Base-by-base conservation (phyloP, 2,329 filamentous ascomycete species). In the Hypoxylon sp. region DNA sequence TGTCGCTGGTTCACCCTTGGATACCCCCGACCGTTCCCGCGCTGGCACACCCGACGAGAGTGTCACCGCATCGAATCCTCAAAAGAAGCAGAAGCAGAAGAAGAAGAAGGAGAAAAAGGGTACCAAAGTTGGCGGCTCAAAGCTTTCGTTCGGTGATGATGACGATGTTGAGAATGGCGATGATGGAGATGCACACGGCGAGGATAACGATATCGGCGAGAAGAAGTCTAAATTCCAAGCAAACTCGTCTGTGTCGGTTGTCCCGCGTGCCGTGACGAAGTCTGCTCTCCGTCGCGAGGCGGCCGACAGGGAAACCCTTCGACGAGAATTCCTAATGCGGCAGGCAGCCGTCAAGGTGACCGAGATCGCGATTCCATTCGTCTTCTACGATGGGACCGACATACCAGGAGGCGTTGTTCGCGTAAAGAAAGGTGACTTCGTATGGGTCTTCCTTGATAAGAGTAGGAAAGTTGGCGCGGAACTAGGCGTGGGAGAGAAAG, bases 351-450 rank as follows among this genome's bases (percentile, higher is more conserved):
- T 97, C 60, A 96, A 95, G 73, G 84, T 84, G 13, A 92, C 91
- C 6, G 92, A 97, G 66, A 89, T 99, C 45, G 80, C 89, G 11
- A 87, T 99, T 21, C 94, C 94, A 0, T 99, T 97, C 70, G 90
- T 97, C 3, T 97, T 97, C 69, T 97, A 97, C 73, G 93, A 97
- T 62, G 94, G 94, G 11, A 90, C 90, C 15, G 93, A 95, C 69
- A 88, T 89, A 7, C 89, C 92, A 0, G 91, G 91, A 11, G 92
- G 93, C 1, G 82, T 82, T 9, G 92, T 93, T 36, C 86, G 87
- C 51, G 83, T 97, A 40, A 96, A 91, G 71, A 99, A 99, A 73
- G 93, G 94, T 7, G 94, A 97, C 66, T 88, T 86, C 48, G 80
- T 95, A 17, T 97, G 94, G 94, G 75, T 97, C 1, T 96, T 97